These are phyloP conservation scores for Micractinium conductrix DNA, from an alignment of 139 green algal species.

Conservation along the genomic window DNA sequence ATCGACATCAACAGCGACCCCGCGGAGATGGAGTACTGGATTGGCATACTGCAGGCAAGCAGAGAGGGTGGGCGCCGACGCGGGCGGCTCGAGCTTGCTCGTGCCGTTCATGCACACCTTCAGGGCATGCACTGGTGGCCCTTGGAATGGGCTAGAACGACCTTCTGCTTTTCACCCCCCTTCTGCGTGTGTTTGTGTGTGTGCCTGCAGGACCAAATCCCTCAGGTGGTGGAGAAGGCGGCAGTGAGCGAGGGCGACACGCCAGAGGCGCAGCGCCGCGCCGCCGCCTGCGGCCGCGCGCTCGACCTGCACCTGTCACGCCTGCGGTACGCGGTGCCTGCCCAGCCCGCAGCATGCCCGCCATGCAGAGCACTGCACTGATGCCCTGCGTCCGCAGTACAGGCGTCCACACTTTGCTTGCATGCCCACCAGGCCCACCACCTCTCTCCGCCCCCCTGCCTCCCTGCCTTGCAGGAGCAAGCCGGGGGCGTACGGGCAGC, in stretches of 20 bases:
- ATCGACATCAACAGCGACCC: constrained; percentile 84
- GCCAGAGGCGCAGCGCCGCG: constrained; percentile 67
- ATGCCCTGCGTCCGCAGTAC: too few relatives aligned
- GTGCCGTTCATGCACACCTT: too few relatives aligned
- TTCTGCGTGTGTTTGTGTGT: too few relatives aligned
- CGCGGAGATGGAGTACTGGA: constrained; percentile 91
- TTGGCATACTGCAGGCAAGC: constrained; percentile 69
- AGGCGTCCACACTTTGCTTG: too few relatives aligned
- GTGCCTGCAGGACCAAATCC: constrained; percentile 68
- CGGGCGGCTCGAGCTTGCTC: too few relatives aligned
- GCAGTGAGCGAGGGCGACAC: constrained; percentile 39
- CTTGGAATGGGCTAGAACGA: too few relatives aligned
- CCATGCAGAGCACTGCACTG: too few relatives aligned
- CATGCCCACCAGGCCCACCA: not conserved
- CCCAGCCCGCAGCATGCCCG: too few relatives aligned
- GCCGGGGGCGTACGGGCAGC: constrained; percentile 84
- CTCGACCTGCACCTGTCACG: constrained; percentile 84
- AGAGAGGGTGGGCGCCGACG: too few relatives aligned
- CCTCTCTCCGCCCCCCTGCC: not conserved
- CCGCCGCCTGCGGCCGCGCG: constrained; percentile 79
- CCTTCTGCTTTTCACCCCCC: not conserved
- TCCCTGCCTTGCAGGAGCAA: constrained; percentile 47
- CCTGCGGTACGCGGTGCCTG: constrained; percentile 41
- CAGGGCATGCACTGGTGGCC: too few relatives aligned
- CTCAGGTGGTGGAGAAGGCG: constrained; percentile 84